A percentile compares a stretch with the other conserved stretches of the same genome.
Conservation (phyloP, 805 yeast species). For the Schwanniomyces sp. region DNA sequence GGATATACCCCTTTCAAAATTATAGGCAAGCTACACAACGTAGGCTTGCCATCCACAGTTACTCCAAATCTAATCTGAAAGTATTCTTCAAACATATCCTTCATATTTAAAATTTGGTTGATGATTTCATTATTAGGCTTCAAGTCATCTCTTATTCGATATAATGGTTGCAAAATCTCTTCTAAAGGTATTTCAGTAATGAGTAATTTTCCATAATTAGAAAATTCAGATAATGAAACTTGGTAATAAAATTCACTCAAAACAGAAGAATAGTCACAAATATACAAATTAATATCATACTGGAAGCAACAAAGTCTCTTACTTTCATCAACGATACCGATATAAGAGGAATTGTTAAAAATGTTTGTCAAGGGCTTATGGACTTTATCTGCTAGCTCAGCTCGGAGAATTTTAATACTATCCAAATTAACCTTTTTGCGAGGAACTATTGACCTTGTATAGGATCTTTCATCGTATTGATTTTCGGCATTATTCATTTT, state of each 20-base stretch:
- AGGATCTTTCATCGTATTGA: not conserved
- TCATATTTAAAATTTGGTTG: constrained; percentile 43
- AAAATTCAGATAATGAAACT: constrained; percentile 70
- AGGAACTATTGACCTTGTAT: constrained; percentile 5
- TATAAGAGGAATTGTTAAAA: constrained; percentile 67
- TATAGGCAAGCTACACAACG: constrained; percentile 61
- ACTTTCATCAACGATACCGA: constrained; percentile 77
- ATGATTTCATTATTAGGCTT: constrained; percentile 14
- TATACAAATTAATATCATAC: constrained; percentile 69
- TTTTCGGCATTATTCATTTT: not conserved
- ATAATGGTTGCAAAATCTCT: constrained; percentile 39
- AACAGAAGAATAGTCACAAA: constrained; percentile 78
- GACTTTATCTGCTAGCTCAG: constrained; percentile 44
- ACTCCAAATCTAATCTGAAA: constrained; percentile 54
- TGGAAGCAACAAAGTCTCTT: constrained; percentile 82
- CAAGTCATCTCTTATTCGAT: constrained; percentile 12
- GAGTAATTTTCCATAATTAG: constrained; percentile 65
- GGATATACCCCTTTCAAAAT: constrained; percentile 67
- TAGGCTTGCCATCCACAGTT: constrained; percentile 26
- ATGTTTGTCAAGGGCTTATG: constrained; percentile 62
- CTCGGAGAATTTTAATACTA: constrained; percentile 58
- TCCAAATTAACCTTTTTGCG: constrained; percentile 49
- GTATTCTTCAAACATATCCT: constrained; percentile 80
- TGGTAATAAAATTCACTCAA: constrained; percentile 78
- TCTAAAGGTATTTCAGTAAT: constrained; percentile 19